Evolutionary conservation across 441 rosid species (phyloP).

Genomic region (Isatis lusitanica): DNA sequence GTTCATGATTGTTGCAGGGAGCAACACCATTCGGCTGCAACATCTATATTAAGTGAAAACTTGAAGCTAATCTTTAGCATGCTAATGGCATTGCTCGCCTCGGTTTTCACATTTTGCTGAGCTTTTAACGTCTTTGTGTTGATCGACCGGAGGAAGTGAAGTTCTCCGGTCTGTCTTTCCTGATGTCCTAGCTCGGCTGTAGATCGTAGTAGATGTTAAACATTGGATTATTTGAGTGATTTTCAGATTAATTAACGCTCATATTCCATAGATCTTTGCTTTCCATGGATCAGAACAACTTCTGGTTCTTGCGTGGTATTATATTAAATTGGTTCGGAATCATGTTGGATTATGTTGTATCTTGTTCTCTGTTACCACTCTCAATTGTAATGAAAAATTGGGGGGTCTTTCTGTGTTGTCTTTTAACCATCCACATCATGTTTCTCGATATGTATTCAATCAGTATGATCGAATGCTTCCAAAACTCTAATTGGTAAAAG

Average conservation of each 20-base stretch:
- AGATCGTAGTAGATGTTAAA: not conserved
- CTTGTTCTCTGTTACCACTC: not conserved
- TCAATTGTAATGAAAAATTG: constrained; percentile 6
- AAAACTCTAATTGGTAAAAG: not conserved
- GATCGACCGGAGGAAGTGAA: constrained; percentile 6
- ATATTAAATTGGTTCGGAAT: constrained; percentile 10
- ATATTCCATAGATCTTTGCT: not conserved
- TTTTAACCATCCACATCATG: not conserved
- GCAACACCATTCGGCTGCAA: constrained; percentile 42
- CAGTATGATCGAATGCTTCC: not conserved
- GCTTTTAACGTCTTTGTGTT: constrained; percentile 5
- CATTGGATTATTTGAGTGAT: not conserved
- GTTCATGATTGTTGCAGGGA: constrained; percentile 46
- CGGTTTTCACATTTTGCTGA: constrained; percentile 31
- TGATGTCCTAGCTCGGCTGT: constrained; percentile 4
- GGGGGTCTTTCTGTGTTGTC: not conserved
- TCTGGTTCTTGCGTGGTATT: not conserved
- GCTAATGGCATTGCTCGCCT: constrained; percentile 35
- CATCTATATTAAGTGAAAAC: constrained; percentile 37
- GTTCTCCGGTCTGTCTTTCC: not conserved
- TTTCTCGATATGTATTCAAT: not conserved
- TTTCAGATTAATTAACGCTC: not conserved
- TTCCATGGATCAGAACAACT: not conserved
- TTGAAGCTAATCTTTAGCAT: constrained; percentile 37
- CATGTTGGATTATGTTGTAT: not conserved